phyloP scores from a whole-genome alignment of 2,329 filamentous ascomycete genomes.

The Claviceps quebecensis region DNA sequence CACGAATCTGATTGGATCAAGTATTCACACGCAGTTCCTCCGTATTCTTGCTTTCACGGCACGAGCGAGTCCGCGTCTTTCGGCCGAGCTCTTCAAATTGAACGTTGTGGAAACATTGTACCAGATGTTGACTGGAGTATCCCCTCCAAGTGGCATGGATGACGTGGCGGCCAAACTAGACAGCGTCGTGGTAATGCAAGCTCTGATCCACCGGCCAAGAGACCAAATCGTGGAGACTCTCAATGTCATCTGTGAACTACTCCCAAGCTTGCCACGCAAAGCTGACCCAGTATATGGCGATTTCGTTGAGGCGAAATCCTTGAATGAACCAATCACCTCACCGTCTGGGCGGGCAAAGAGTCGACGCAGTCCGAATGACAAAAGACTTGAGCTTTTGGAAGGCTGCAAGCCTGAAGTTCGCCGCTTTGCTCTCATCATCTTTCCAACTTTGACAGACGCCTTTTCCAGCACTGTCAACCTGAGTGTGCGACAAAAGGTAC shows the following conservation, averaged over 20 bases:
- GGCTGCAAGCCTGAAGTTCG: slow-evolving; percentile 78
- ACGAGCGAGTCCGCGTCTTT: slow-evolving; percentile 73
- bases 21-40: slow-evolving; percentile 92
- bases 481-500: slow-evolving; percentile 84
- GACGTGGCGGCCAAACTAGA: slow-evolving; percentile 78
- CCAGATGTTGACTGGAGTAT: slow-evolving; percentile 92
- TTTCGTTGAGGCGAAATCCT: slow-evolving; percentile 27
- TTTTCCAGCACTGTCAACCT: slow-evolving; percentile 97
- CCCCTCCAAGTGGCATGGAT: slow-evolving; percentile 65
- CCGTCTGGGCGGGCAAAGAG: slow-evolving; percentile 19
- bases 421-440: slow-evolving; percentile 81
- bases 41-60: slow-evolving; percentile 83
- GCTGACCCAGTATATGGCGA: slow-evolving; percentile 30
- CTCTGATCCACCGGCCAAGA: slow-evolving; percentile 83
- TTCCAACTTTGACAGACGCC: slow-evolving; percentile 89
- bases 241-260: slow-evolving; percentile 90
- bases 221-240: slow-evolving; percentile 96
- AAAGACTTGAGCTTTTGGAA: slow-evolving; percentile 66
- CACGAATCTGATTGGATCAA: slow-evolving; percentile 85
- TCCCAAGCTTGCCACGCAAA: slow-evolving; percentile 57
- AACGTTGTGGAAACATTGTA: slow-evolving; percentile 96
- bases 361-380: slow-evolving; percentile 50
- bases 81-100: slow-evolving; percentile 85
- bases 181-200: slow-evolving; percentile 97
- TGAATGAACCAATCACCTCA: slow-evolving; percentile 26